phyloP scores from a whole-genome alignment of 805 yeast genomes.

The Komagataella mondaviorum region DNA sequence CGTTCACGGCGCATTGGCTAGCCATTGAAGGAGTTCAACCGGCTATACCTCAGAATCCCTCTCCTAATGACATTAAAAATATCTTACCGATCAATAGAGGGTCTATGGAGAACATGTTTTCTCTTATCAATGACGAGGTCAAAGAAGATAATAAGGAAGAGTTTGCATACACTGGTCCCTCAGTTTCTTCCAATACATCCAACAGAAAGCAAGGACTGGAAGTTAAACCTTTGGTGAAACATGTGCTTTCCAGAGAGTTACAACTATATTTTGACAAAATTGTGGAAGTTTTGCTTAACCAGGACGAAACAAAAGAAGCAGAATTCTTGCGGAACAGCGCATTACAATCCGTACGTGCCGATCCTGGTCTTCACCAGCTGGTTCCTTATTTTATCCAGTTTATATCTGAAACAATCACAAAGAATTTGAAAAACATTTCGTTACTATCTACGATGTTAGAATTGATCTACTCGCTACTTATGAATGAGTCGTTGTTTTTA shows the following conservation, averaged over 20 bases:
- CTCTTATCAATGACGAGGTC: conserved; percentile 35
- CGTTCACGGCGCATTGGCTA: conserved; percentile 93
- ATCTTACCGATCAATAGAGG: conserved; percentile 75
- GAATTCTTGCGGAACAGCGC: conserved; percentile 67
- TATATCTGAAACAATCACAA: conserved; percentile 88
- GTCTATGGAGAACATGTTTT: conserved; percentile 51
- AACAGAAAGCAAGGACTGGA: conserved; percentile 31
- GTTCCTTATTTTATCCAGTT: conserved; percentile 95
- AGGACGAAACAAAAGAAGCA: conserved; percentile 26
- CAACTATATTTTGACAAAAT: conserved; percentile 90
- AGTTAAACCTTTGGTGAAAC: conserved; percentile 86
- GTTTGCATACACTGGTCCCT: conserved; percentile 12
- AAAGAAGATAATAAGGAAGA: conserved; percentile 6
- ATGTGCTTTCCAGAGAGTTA: conserved; percentile 85
- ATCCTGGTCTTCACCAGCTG: conserved; percentile 92
- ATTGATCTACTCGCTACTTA: conserved; percentile 71
- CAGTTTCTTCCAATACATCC: conserved; percentile 3
- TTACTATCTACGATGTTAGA: conserved; percentile 76
- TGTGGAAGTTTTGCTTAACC: conserved; percentile 58
- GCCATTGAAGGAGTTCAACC: conserved; percentile 99
- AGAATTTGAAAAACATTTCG: conserved; percentile 62
- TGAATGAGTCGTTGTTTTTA: conserved; percentile 73
- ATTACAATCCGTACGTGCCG: conserved; percentile 69
- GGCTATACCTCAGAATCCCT: conserved; percentile 92
- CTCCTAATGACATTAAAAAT: conserved; percentile 61